Conservation (phyloP, 768 basidiomycete species). For the Suillus decipiens region DNA sequence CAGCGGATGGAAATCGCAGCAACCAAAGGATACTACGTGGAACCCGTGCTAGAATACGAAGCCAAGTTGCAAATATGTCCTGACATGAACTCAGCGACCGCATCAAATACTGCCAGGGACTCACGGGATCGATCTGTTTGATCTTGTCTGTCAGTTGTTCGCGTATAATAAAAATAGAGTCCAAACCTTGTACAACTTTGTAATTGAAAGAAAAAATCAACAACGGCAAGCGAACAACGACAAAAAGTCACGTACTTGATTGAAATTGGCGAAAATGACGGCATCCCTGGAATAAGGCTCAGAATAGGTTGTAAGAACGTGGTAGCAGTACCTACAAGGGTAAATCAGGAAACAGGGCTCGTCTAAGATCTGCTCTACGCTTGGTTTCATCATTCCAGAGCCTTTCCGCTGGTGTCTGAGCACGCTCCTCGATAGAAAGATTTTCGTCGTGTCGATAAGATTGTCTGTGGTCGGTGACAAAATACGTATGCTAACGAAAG, state of each 20-base stretch:
- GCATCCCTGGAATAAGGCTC: conserved; percentile 33
- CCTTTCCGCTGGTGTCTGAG: conserved; percentile 17
- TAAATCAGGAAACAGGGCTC: conserved; percentile 44
- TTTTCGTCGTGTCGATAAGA: conserved; percentile 37
- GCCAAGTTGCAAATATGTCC: conserved; percentile 50
- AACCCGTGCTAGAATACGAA: conserved; percentile 44
- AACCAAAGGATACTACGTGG: conserved; percentile 54
- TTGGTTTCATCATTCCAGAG: conserved; percentile 43
- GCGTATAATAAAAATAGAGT: not conserved
- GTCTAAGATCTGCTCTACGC: conserved; percentile 39
- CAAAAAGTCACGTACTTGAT: conserved; percentile 40
- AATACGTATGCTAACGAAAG: conserved; percentile 43
- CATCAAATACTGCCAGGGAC: conserved; percentile 3
- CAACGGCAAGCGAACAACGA: not conserved
- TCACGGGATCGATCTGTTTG: conserved; percentile 39
- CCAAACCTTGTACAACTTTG: conserved; percentile 46
- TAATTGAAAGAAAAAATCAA: conserved; percentile 14
- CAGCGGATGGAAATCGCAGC: conserved; percentile 50
- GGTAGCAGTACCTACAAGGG: conserved; percentile 33
- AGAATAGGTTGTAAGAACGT: not conserved
- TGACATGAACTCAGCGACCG: conserved; percentile 19
- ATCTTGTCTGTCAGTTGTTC: not conserved
- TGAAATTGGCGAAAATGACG: conserved; percentile 55
- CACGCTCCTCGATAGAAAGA: conserved; percentile 17
- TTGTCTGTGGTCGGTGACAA: conserved; percentile 53